Evolutionary conservation across 371 early-diverging fungal species (phyloP), one percentile per base, ranked within the genome.

Genomic region (Mortierella sp.): DNA sequence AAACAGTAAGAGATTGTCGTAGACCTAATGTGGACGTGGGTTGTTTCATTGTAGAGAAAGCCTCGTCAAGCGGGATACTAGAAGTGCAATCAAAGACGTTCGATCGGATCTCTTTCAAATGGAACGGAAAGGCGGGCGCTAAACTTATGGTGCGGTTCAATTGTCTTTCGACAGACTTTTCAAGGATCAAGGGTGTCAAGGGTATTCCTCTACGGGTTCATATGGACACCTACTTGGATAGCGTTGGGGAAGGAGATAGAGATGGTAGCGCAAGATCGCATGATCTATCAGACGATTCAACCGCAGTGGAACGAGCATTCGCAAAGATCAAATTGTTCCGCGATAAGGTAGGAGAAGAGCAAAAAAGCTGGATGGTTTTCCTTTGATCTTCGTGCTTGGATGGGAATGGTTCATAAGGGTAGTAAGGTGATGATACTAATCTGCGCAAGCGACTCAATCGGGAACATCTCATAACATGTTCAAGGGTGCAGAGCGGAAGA

Each of bases 161-260:
- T 69, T 92, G 92, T 61, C 72, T 94, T 4, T 93, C 93, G 0
- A 94, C 94, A 2, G 94, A 94, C 58, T 94, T 94, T 65, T 90
- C 92, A 19, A 80, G 91, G 16, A 90, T 93, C 76, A 93, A 94
- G 69, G 94, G 94, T 12, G 92, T 94, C 64, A 94, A 93, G 69
- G 94, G 94, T 0, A 92, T 93, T 39, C 91, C 93, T 14, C 80
- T 94, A 58, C 84, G 93, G 6, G 81, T 89, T 24, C 86, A 87
- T 54, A 80, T 88, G 48, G 85, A 88, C 59, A 88, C 83, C 10
- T 46, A 66, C 8, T 47, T 46, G 27, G 56, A 51, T 5, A 52
- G 56, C 9, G 39, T 38, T 23, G 67, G 61, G 6, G 43, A 28
- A 3, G 18, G 18, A 26, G 47, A 31, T 48, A 30, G 26, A 21